Conservation (phyloP, 805 yeast genomes). For the Blastobotrys attinorum region DNA sequence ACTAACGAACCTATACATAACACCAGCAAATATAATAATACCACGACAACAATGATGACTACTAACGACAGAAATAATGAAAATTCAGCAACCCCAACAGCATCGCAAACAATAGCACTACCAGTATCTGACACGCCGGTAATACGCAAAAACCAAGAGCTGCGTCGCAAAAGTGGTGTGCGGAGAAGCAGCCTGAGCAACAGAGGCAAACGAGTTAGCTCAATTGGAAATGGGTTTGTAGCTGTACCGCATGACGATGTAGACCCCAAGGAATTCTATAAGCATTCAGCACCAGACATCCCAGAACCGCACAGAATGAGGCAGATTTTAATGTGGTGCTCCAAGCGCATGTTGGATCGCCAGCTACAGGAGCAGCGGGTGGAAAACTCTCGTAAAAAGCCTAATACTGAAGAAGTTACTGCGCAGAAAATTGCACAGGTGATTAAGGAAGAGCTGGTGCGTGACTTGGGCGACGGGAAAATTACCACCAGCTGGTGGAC, state of each 20-base stretch:
- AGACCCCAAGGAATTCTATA: slow-evolving; percentile 46
- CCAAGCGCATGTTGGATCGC: slow-evolving; percentile 39
- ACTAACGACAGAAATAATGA: background rate
- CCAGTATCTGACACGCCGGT: slow-evolving; percentile 34
- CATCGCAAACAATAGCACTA: slow-evolving; percentile 18
- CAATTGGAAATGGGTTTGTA: slow-evolving; percentile 63
- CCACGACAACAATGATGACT: background rate
- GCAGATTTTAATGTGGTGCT: slow-evolving; percentile 62
- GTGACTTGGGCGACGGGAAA: slow-evolving; percentile 51
- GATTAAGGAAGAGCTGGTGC: slow-evolving; percentile 54
- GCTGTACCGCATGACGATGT: slow-evolving; percentile 56
- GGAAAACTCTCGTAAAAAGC: slow-evolving; percentile 21
- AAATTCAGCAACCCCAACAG: background rate
- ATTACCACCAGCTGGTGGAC: slow-evolving; percentile 66
- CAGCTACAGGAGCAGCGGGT: slow-evolving; percentile 13
- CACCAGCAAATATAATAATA: background rate
- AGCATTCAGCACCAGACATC: slow-evolving; percentile 49
- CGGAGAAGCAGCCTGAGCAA: slow-evolving; percentile 26
- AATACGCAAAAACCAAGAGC: slow-evolving; percentile 30
- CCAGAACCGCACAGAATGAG: slow-evolving; percentile 72
- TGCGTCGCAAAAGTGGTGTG: slow-evolving; percentile 21
- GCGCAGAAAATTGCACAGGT: slow-evolving; percentile 41
- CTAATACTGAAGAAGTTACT: slow-evolving; percentile 22
- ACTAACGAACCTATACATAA: background rate
- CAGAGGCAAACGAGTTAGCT: slow-evolving; percentile 66